Base-by-base conservation (phyloP, 2,329 filamentous ascomycete genomes). In the Monilinia fructigena region DNA sequence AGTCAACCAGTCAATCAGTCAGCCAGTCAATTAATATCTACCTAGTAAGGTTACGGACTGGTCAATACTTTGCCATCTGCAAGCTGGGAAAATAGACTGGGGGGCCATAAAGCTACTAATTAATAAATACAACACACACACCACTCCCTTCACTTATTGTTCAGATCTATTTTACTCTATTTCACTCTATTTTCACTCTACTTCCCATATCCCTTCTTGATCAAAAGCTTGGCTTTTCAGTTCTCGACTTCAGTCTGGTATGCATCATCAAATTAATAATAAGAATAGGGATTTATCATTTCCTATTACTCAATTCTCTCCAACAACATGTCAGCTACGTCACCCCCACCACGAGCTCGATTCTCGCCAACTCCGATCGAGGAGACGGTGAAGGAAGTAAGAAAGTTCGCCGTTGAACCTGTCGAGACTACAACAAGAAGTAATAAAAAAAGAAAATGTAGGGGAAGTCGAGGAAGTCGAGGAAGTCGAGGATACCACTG, bases 351-450 rank as follows among this genome's bases (percentile, higher is more conserved):
- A 63, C 66, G 68, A 53, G 71, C 74, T 59, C 73, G 74, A 55
- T 76, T 77, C 66, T 66, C 71, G 40, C 73, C 75, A 10, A 73
- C 75, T 68, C 76, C 75, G 8, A 68, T 78, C 61, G 77, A 78
- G 67, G 74, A 74, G 12, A 75, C 75, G 56, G 70, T 71, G 63
- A 76, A 76, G 69, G 76, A 74, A 66, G 74, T 76, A 56, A 76
- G 76, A 66, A 77, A 78, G 67, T 76, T 76, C 67, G 71, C 79
- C 48, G 74, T 77, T 40, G 77, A 82, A 67, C 80, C 79, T 7
- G 75, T 80, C 52, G 80, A 82, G 70, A 80, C 77, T 16, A 76
- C 74, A 14, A 75, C 76, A n/a, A 76, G 78, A 67, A 80, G 76
- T 64, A 80, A 73, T 48, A 76, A 75, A 67, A 67, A 75, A 76